Percentiles rank a stretch among this genome's conserved stretches.
phyloP scores from a whole-genome alignment of 345 rosid species.

The Psidium friedrichsthalianum region DNA sequence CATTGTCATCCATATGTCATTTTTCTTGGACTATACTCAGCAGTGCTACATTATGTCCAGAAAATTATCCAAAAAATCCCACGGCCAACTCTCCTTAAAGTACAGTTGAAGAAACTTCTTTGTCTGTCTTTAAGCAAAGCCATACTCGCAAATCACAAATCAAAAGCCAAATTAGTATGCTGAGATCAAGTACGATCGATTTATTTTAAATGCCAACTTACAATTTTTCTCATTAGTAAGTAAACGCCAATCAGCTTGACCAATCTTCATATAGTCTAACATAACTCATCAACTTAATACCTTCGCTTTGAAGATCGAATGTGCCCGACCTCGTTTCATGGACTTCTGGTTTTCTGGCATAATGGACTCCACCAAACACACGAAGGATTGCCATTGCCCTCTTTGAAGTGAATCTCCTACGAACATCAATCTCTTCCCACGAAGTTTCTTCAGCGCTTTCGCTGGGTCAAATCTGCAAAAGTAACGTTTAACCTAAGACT shows the following conservation, averaged over 20 bases:
- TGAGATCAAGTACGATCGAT: neutral
- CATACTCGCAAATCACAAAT: neutral
- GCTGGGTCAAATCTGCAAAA: constrained; percentile 57
- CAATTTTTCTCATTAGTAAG: neutral
- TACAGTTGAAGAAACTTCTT: neutral
- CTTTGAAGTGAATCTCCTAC: constrained; percentile 84
- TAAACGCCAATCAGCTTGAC: neutral
- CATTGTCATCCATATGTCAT: neutral
- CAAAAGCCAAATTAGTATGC: neutral
- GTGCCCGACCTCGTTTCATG: constrained; percentile 31
- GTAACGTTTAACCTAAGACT: neutral
- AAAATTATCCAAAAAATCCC: neutral
- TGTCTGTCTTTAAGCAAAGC: neutral
- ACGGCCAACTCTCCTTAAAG: neutral
- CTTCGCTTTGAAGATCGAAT: constrained; percentile 60
- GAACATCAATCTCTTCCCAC: constrained; percentile 68
- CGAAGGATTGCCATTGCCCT: constrained; percentile 88
- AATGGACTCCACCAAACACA: constrained; percentile 63
- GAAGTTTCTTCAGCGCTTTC: constrained; percentile 46
- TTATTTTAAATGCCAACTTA: neutral
- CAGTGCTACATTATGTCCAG: neutral
- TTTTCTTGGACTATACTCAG: neutral
- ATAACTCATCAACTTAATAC: constrained; percentile 9
- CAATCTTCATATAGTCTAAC: neutral
- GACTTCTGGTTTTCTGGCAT: constrained; percentile 58